phyloP scores from a whole-genome alignment of 441 rosid species.

The Omphalea diandra region DNA sequence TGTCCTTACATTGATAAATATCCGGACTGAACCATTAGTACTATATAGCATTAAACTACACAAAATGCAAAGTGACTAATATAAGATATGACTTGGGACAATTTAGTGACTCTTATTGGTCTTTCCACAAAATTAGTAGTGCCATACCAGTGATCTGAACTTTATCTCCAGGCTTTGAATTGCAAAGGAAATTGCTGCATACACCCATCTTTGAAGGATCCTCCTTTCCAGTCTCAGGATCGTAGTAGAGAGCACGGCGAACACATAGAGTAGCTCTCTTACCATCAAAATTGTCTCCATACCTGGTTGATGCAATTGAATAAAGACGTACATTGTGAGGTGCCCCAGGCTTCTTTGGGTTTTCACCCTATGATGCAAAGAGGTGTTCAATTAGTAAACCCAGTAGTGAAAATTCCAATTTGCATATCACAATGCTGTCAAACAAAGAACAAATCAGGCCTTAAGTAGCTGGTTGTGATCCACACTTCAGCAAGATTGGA shows the following conservation, averaged over 20 bases:
- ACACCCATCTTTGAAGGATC: constrained; percentile 86
- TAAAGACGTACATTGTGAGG: constrained; percentile 89
- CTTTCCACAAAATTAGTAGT: constrained; percentile 1
- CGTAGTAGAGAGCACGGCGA: constrained; percentile 91
- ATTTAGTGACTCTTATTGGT: neutral
- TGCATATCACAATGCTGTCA: neutral
- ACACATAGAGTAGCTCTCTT: constrained; percentile 88
- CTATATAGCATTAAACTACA: neutral
- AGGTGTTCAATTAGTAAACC: neutral
- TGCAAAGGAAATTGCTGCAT: constrained; percentile 93
- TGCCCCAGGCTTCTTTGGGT: constrained; percentile 88
- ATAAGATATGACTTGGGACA: neutral
- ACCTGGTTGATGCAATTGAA: constrained; percentile 91
- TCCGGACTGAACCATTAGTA: neutral
- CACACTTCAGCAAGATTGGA: neutral
- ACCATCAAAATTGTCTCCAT: constrained; percentile 90
- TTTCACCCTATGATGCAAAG: constrained; percentile 68
- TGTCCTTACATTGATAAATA: neutral
- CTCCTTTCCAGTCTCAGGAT: constrained; percentile 89
- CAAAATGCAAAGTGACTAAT: neutral
- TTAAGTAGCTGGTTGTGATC: neutral
- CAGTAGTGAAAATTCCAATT: neutral
- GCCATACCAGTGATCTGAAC: constrained; percentile 75
- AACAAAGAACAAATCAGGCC: neutral
- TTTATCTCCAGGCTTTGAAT: constrained; percentile 89